Conservation (phyloP, 768 basidiomycete genomes). For the Trametes maxima region DNA sequence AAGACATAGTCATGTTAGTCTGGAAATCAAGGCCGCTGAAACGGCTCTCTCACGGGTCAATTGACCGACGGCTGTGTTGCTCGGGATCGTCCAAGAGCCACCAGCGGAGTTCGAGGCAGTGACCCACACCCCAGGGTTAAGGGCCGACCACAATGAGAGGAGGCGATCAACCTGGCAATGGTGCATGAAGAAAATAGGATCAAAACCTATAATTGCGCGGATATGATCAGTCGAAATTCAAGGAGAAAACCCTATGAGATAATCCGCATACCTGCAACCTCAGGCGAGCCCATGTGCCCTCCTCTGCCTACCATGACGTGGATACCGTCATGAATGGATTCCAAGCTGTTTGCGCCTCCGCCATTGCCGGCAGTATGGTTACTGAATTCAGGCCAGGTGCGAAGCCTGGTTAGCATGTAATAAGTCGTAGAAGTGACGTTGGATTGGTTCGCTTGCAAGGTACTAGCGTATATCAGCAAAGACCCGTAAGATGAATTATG, state of each 20-base stretch:
- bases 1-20: background rate
- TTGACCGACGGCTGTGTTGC: slow-evolving; percentile 9
- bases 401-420: slow-evolving; percentile 36
- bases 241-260: slow-evolving; percentile 30
- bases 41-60: slow-evolving; percentile 1
- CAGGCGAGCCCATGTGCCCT: slow-evolving; percentile 44
- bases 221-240: background rate
- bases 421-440: slow-evolving; percentile 34
- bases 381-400: slow-evolving; percentile 48
- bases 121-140: slow-evolving; percentile 46
- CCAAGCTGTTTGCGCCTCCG: slow-evolving; percentile 42
- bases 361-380: slow-evolving; percentile 44
- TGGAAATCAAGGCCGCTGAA: background rate
- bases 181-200: slow-evolving; percentile 57
- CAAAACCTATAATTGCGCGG: slow-evolving; percentile 39
- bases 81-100: slow-evolving; percentile 15
- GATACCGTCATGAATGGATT: slow-evolving; percentile 50
- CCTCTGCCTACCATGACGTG: slow-evolving; percentile 36
- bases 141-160: slow-evolving; percentile 49
- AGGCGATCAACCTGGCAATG: slow-evolving; percentile 56
- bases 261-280: slow-evolving; percentile 39
- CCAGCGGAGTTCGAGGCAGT: background rate
- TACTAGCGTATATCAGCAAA: background rate
- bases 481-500: background rate
- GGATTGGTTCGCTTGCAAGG: background rate